A percentile compares a stretch with the other conserved stretches of the same genome.
phyloP scores from a whole-genome alignment of 2,329 filamentous ascomycete species.

The Coleophoma cylindrospora region DNA sequence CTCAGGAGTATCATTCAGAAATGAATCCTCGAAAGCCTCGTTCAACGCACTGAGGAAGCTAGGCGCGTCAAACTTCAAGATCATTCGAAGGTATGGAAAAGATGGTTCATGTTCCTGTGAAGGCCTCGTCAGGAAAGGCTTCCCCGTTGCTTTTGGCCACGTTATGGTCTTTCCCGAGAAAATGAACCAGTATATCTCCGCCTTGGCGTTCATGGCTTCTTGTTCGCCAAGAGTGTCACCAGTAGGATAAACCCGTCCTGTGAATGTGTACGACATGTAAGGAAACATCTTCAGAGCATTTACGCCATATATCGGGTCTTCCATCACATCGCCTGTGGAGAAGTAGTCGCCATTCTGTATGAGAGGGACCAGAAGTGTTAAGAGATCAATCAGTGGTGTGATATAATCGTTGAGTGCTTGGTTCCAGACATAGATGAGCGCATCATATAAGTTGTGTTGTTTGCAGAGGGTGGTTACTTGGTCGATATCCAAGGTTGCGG shows the following conservation, averaged over 20 bases:
- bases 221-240: conserved; percentile 69
- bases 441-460: conserved; percentile 88
- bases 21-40: conserved; percentile 93
- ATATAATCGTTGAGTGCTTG: conserved; percentile 84
- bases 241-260: conserved; percentile 86
- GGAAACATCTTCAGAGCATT: conserved; percentile 90
- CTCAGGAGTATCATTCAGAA: conserved; percentile 76
- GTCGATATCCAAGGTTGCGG: conserved; percentile 86
- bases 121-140: conserved; percentile 56
- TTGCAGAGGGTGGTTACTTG: conserved; percentile 89
- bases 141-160: conserved; percentile 65
- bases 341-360: conserved; percentile 50
- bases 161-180: conserved; percentile 77
- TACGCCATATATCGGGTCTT: conserved; percentile 56
- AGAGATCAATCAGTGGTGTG: conserved; percentile 80
- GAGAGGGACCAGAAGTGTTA: conserved; percentile 61
- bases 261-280: conserved; percentile 87
- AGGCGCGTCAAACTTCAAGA: conserved; percentile 83
- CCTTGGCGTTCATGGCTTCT: conserved; percentile 73
- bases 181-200: conserved; percentile 86
- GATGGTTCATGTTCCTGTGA: conserved; percentile 58
- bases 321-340: conserved; percentile 47
- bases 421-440: conserved; percentile 95
- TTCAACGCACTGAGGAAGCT: conserved; percentile 95
- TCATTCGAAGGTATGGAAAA: conserved; percentile 78